Base-by-base conservation (phyloP, 169 alveolate species). In the Eimeria sp. region DNA sequence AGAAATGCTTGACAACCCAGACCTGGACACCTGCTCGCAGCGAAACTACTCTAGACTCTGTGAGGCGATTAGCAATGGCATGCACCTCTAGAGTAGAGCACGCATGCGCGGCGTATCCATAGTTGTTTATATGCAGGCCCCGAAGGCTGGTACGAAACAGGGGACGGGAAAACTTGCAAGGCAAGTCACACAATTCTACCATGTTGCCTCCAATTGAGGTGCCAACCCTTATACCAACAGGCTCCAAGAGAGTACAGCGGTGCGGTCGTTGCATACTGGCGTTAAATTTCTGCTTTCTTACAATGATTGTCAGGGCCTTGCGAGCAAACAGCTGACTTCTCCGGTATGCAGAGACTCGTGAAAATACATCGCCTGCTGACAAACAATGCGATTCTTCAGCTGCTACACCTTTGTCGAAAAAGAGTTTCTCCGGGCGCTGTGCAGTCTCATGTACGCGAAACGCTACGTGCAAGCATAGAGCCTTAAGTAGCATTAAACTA, bases 121-220 rank as follows among this genome's bases (percentile, higher is more conserved):
- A 9, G 9, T 40, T 43, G 11, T 25, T 87, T 33, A 40, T 64
- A 6, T 30, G 18, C 83, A 87, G 93, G 93, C 27, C 93, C 93
- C 25, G 93, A 4, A 27, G 93, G 93, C 14, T 87, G 93, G 93
- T 64, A 87, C 54, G 93, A 87, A 20, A 25, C 56, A 60, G 93
- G 93, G 72, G 83, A 87, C 33, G 93, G 93, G 93, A 87, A 87
- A 33, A 62, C 83, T 25, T 87, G 93, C 82, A 87, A 64, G 93
- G 93, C 93, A 87, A 87, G 93, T 33, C 60, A 6, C 33, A 82
- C 40, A 54, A 58, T 20, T 83, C 25, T 40, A 33, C 4, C 80
- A 40, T 20, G 20, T 30, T 20, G 93, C 27, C 27, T 46, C 1
- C 37, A 10, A 30, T 23, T 64, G 10, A 52, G 77, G 25, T 60